phyloP scores from a whole-genome alignment of 345 rosid genomes.

The Populus alba region DNA sequence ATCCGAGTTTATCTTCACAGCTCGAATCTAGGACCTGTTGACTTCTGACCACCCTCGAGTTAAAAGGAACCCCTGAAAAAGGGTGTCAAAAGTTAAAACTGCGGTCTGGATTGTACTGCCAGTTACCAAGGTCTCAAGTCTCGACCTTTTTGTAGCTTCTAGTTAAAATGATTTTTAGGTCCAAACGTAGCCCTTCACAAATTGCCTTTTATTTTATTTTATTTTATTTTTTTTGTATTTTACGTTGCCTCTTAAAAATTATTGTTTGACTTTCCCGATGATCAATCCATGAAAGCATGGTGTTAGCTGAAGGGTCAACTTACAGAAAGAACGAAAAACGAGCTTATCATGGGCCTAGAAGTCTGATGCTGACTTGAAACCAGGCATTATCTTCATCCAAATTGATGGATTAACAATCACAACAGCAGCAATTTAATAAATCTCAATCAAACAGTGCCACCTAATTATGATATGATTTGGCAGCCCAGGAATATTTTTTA shows the following conservation, averaged over 20 bases:
- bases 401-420: constrained; percentile 1
- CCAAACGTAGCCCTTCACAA: not conserved
- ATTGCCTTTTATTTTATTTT: not conserved
- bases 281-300: not conserved
- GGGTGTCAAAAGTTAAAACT: no score
- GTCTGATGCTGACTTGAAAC: constrained; percentile 10
- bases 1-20: no score
- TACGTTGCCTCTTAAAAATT: not conserved
- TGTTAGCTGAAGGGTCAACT: not conserved
- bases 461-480: not conserved
- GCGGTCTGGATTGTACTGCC: no score
- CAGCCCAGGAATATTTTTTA: no score
- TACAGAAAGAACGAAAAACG: not conserved
- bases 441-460: not conserved
- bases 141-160: no score
- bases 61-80: no score
- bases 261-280: not conserved
- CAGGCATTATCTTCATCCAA: not conserved
- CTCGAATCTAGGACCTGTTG: no score
- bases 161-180: no score
- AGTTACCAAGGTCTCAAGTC: no score
- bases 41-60: no score
- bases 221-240: no score
- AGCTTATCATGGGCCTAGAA: not conserved
- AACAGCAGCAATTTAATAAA: not conserved